Conservation (phyloP, 352 stramenopile genomes). For the Blastocystis sp. region DNA sequence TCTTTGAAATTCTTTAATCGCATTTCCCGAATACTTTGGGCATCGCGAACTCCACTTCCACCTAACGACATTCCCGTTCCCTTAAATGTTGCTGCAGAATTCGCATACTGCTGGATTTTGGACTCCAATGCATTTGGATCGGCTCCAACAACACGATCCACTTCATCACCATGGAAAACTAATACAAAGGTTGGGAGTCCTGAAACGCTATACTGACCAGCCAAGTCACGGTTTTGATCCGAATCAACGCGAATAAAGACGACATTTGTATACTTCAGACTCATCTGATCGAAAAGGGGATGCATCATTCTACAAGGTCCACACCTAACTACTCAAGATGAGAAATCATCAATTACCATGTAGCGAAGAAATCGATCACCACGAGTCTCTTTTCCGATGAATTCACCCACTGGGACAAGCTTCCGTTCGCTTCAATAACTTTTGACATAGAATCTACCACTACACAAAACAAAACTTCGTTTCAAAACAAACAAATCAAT, state of each 20-base stretch:
- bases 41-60: neutral
- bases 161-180: conserved; percentile 22
- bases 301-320: conserved; percentile 58
- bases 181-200: conserved; percentile 38
- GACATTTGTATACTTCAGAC: conserved; percentile 42
- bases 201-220: conserved; percentile 16
- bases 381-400: conserved; percentile 5
- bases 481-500: conserved; percentile 38
- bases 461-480: neutral
- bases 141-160: conserved; percentile 6
- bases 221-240: conserved; percentile 11
- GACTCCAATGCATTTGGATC: neutral
- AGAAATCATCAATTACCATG: neutral
- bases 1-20: conserved; percentile 35
- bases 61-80: conserved; percentile 30
- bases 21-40: neutral
- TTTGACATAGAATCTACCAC: conserved; percentile 13
- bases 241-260: conserved; percentile 52
- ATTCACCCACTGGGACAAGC: conserved; percentile 37
- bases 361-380: conserved; percentile 55
- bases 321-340: neutral
- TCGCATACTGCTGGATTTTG: conserved; percentile 30
- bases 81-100: neutral
- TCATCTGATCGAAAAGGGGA: conserved; percentile 54
- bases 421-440: conserved; percentile 26